Conservation (phyloP, 768 basidiomycete genomes). For the Boletus sp. region DNA sequence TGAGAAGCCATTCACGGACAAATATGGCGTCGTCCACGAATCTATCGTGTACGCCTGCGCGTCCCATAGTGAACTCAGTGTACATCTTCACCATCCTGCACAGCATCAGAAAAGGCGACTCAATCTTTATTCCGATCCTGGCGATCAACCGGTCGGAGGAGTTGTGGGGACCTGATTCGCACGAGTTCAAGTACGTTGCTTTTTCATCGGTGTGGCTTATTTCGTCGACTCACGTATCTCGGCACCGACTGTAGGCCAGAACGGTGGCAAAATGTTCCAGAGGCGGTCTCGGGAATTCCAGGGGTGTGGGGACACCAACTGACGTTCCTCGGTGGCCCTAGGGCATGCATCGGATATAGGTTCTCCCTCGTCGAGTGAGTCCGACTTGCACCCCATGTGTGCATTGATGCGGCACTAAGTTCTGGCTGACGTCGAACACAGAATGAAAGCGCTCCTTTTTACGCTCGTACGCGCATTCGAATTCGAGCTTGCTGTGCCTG, state of each 20-base stretch:
- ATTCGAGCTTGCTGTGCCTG: slow-evolving; percentile 8
- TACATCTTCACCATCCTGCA: neutral
- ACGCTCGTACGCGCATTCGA: slow-evolving; percentile 10
- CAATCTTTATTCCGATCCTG: slow-evolving; percentile 50
- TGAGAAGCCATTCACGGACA: slow-evolving; percentile 42
- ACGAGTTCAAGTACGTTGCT: slow-evolving; percentile 52
- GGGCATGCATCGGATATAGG: slow-evolving; percentile 66
- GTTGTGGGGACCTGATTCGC: slow-evolving; percentile 62
- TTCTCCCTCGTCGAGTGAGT: slow-evolving; percentile 60
- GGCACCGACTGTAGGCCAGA: slow-evolving; percentile 46
- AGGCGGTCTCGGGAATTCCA: slow-evolving; percentile 44
- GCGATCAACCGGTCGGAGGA: slow-evolving; percentile 48
- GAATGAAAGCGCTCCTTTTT: slow-evolving; percentile 8
- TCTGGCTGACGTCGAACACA: neutral
- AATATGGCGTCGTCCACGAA: slow-evolving; percentile 38
- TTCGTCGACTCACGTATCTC: neutral
- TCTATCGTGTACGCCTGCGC: slow-evolving; percentile 33
- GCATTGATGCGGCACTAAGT: neutral
- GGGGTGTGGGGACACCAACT: slow-evolving; percentile 45
- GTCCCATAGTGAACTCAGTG: neutral
- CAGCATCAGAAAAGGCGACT: slow-evolving; percentile 44
- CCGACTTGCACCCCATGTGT: too few relatives aligned
- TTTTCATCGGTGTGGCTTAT: neutral
- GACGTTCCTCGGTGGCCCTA: slow-evolving; percentile 61
- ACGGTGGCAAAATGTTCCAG: slow-evolving; percentile 53